phyloP scores from a whole-genome alignment of 1,139 yeast species.

The Geotrichum australiense region DNA sequence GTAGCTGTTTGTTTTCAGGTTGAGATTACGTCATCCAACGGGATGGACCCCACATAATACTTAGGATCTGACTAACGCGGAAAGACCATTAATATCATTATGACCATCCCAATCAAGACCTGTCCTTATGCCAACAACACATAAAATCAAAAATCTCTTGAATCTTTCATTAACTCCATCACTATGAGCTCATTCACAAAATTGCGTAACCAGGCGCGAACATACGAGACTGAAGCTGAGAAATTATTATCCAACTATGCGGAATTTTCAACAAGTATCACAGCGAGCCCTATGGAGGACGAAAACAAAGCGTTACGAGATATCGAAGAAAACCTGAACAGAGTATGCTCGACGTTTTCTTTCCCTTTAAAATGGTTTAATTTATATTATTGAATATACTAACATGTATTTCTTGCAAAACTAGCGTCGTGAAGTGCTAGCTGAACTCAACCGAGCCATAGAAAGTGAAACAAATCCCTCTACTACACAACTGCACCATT shows the following conservation, averaged over 20 bases:
- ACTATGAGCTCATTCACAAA: slow-evolving; percentile 39
- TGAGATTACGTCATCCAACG: too few species aligned
- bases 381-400: not conserved
- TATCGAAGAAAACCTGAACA: slow-evolving; percentile 38
- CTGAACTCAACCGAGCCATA: slow-evolving; percentile 39
- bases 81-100: too few species aligned
- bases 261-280: slow-evolving; percentile 45
- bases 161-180: too few species aligned
- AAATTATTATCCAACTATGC: slow-evolving; percentile 46
- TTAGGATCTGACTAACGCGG: too few species aligned
- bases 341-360: slow-evolving; percentile 20
- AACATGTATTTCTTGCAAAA: slow-evolving; percentile 4
- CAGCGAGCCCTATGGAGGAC: slow-evolving; percentile 43
- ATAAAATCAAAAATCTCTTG: too few species aligned
- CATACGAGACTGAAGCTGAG: slow-evolving; percentile 52
- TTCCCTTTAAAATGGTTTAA: not conserved
- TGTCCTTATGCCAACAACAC: too few species aligned
- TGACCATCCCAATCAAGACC: too few species aligned
- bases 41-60: too few species aligned
- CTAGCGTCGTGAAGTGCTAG: slow-evolving; percentile 39
- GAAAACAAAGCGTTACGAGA: slow-evolving; percentile 41
- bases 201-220: slow-evolving; percentile 47
- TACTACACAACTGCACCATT: slow-evolving; percentile 71
- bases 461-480: slow-evolving; percentile 57
- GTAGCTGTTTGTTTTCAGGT: too few species aligned